Evolutionary conservation across 768 basidiomycete genomes (phyloP).

Genomic region (Thelephora ganbajun): DNA sequence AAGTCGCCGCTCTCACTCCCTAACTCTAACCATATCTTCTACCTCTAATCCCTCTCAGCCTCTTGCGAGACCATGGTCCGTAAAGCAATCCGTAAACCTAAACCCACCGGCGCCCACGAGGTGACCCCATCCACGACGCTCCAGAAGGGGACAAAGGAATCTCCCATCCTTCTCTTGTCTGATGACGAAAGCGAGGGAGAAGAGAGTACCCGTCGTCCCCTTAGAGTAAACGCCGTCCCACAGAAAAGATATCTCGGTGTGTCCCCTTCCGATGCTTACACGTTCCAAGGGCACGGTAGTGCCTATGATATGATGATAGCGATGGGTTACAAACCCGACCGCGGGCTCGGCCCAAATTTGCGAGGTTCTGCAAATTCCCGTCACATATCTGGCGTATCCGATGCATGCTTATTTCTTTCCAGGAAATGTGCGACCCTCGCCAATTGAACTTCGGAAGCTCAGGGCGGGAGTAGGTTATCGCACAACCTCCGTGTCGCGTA

Average conservation of each 20-base stretch:
- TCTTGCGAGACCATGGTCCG: too few species aligned
- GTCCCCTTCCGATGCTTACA: background rate
- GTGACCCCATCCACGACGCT: too few species aligned
- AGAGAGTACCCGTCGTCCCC: background rate
- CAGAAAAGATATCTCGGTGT: background rate
- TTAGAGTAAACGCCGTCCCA: background rate
- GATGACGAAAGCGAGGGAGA: background rate
- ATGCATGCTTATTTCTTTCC: background rate
- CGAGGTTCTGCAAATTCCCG: background rate
- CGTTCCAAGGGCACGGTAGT: background rate
- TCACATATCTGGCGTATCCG: too few species aligned
- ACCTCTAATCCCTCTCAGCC: too few species aligned
- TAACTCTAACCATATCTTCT: too few species aligned
- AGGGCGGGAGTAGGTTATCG: background rate
- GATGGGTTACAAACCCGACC: background rate
- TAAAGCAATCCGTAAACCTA: too few species aligned
- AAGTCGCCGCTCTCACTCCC: too few species aligned
- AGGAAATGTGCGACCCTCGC: background rate
- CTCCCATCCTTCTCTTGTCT: background rate
- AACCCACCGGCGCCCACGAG: too few species aligned
- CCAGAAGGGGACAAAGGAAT: conserved; percentile 1
- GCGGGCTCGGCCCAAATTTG: background rate
- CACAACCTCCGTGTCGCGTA: too few species aligned
- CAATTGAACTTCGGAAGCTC: background rate
- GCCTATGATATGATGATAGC: background rate